These are phyloP conservation scores for Apostasia shenzhenica DNA, from an alignment of 106 monocot genomes.

Conservation along the genomic window DNA sequence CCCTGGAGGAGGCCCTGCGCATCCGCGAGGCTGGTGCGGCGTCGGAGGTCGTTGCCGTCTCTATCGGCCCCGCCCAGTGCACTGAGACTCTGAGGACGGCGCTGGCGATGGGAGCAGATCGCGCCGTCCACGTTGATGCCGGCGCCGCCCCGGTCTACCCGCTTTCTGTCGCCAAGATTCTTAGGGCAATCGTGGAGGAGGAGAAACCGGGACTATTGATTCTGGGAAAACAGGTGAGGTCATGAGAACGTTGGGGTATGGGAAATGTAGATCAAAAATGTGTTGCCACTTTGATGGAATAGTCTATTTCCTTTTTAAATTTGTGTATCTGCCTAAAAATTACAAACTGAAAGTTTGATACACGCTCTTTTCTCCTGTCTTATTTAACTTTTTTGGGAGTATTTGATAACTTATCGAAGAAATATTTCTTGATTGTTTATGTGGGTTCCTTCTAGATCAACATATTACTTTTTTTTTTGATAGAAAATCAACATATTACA, in stretches of 20 bases:
- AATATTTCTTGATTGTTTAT: too few relatives aligned
- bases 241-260: not conserved
- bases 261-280: too few relatives aligned
- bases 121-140: constrained; percentile 67
- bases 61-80: constrained; percentile 74
- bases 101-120: constrained; percentile 99
- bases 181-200: constrained; percentile 42
- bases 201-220: constrained; percentile 86
- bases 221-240: constrained; percentile 83
- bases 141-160: constrained; percentile 35
- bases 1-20: constrained; percentile 92
- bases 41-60: constrained; percentile 83
- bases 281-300: too few relatives aligned
- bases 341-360: too few relatives aligned
- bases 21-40: constrained; percentile 68
- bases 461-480: too few relatives aligned
- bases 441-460: too few relatives aligned
- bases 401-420: too few relatives aligned
- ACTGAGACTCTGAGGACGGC: constrained; percentile 86
- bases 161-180: constrained; percentile 75
- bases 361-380: too few relatives aligned
- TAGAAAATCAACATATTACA: too few relatives aligned
- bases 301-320: too few relatives aligned
- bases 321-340: too few relatives aligned
- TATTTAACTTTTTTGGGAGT: too few relatives aligned